Percentiles rank a stretch among this genome's conserved stretches.
These are phyloP conservation scores for Solanum rostratum DNA, from an alignment of 257 asterid genomes.

Conservation along the genomic window DNA sequence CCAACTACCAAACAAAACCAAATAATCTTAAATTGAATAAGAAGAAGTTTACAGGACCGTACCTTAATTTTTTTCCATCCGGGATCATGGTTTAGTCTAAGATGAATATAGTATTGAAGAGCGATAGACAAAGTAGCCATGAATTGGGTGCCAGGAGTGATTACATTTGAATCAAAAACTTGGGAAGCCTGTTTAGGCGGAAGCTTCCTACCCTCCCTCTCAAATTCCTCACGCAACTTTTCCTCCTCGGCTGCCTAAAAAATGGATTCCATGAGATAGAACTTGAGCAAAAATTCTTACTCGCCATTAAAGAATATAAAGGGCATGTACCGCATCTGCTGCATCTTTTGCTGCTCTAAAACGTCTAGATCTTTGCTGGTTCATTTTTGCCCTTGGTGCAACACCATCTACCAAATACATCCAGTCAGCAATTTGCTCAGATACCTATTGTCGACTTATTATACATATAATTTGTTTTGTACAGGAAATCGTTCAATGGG, in stretches of 20 bases:
- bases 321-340: constrained; percentile 17
- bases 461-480: not conserved
- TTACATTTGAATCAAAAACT: constrained; percentile 38
- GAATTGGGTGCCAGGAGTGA: constrained; percentile 57
- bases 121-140: constrained; percentile 30
- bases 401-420: constrained; percentile 44
- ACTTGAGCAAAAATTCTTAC: not conserved
- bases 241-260: constrained; percentile 38
- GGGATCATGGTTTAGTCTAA: constrained; percentile 13
- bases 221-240: constrained; percentile 24
- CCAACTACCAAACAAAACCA: not conserved
- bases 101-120: constrained; percentile 26
- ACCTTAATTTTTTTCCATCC: constrained; percentile 57
- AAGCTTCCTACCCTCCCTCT: constrained; percentile 27
- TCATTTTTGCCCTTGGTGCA: constrained; percentile 71
- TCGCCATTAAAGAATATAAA: not conserved
- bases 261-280: not conserved
- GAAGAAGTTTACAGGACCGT: not conserved
- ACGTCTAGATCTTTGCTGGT: constrained; percentile 43
- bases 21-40: not conserved
- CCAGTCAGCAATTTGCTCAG: not conserved
- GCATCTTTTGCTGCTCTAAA: constrained; percentile 37
- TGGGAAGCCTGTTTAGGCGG: constrained; percentile 35
- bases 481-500: not conserved
- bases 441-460: not conserved